phyloP scores from a whole-genome alignment of 225 moss, liverwort and hornwort species.

The Sphagnum contortum region DNA sequence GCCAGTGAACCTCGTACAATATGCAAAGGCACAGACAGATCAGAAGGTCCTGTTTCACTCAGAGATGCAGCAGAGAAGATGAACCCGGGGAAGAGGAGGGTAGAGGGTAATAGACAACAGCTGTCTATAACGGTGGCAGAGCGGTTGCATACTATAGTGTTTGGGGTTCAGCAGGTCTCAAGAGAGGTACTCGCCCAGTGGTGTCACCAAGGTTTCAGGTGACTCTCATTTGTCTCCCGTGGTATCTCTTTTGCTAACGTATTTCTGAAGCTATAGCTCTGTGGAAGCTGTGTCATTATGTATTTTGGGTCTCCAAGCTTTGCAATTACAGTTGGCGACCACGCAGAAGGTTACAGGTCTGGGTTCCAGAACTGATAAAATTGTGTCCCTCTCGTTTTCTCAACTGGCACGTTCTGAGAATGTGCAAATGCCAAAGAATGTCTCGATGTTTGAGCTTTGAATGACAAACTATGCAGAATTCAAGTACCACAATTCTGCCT shows the following conservation, averaged over 20 bases:
- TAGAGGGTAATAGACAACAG: conserved; percentile 77
- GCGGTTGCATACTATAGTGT: conserved; percentile 90
- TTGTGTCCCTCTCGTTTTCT: conserved; percentile 1
- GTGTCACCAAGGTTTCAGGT: conserved; percentile 99
- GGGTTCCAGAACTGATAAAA: background rate
- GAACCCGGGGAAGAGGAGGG: conserved; percentile 83
- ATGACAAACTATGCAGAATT: too few species aligned
- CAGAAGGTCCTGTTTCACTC: conserved; percentile 35
- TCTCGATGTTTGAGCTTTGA: too few species aligned
- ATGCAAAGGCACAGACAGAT: conserved; percentile 40
- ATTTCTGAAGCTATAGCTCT: too few species aligned
- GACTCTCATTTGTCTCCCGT: background rate
- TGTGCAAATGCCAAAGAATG: too few species aligned
- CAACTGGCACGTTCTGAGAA: background rate
- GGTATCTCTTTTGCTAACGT: too few species aligned
- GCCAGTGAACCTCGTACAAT: conserved; percentile 21
- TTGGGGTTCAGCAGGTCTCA: conserved; percentile 58
- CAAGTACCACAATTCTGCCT: too few species aligned
- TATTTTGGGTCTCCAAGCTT: too few species aligned
- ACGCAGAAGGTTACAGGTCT: too few species aligned
- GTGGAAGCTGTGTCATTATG: too few species aligned
- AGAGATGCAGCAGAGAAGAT: conserved; percentile 63
- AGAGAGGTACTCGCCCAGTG: conserved; percentile 93
- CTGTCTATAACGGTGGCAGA: conserved; percentile 73
- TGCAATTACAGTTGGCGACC: too few species aligned